Conservation (phyloP, 2,329 filamentous ascomycete species). For the Fusarium sororula region DNA sequence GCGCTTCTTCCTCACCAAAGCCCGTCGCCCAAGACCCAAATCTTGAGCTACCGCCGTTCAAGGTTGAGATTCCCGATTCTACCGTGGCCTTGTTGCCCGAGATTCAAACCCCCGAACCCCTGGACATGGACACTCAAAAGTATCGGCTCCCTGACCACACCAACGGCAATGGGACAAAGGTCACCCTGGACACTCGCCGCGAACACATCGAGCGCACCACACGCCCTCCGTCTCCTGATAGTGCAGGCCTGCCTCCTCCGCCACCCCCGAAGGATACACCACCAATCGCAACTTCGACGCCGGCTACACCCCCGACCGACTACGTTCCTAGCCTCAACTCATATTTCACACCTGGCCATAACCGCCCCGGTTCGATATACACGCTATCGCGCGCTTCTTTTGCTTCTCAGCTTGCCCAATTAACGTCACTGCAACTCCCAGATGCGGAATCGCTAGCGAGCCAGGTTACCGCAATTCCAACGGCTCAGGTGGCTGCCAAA, state of each 20-base stretch:
- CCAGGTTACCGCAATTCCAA: conserved; percentile 85
- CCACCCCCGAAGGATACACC: conserved; percentile 55
- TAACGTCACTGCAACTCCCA: conserved; percentile 89
- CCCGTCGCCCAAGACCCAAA: conserved; percentile 37
- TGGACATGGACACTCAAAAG: conserved; percentile 77
- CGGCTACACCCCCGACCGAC: conserved; percentile 49
- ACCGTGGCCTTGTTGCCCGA: conserved; percentile 56
- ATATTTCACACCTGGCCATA: conserved; percentile 74
- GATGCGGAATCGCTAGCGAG: conserved; percentile 84
- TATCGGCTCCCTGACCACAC: conserved; percentile 77
- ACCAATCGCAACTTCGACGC: conserved; percentile 41
- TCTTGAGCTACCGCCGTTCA: conserved; percentile 38
- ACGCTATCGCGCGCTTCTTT: conserved; percentile 93
- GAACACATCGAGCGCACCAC: conserved; percentile 65
- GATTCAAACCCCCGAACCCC: conserved; percentile 59
- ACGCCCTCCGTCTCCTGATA: conserved; percentile 51
- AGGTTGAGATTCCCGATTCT: conserved; percentile 43
- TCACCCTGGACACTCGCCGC: conserved; percentile 64
- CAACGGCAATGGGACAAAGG: conserved; percentile 74
- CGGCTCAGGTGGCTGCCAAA: conserved; percentile 82
- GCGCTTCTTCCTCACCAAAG: conserved; percentile 48
- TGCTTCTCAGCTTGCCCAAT: conserved; percentile 88
- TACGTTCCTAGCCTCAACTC: conserved; percentile 62
- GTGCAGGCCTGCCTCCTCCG: conserved; percentile 49
- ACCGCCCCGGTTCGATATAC: conserved; percentile 86